Conservation (phyloP, 2,329 filamentous ascomycete species). For the Fragosphaeria purpurea region DNA sequence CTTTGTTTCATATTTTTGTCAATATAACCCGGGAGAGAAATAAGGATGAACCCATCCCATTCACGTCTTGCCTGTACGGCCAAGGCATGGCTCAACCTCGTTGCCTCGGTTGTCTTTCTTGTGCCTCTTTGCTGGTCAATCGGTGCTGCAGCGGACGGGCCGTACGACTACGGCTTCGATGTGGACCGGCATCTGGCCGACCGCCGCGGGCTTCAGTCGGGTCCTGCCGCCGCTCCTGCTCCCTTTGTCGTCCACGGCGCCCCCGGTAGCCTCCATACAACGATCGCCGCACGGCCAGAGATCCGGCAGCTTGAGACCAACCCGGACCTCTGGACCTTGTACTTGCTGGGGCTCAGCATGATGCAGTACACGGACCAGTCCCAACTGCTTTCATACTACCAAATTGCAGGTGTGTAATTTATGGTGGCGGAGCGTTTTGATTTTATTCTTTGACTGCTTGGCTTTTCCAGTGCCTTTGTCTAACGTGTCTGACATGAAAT, state of each 20-base stretch:
- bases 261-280: constrained; percentile 22
- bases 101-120: too few species aligned
- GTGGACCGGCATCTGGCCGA: constrained; percentile 21
- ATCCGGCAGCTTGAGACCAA: constrained; percentile 56
- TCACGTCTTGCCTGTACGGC: too few species aligned
- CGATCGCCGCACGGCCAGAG: constrained; percentile 46
- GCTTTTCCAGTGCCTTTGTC: too few species aligned
- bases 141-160: constrained; percentile 7
- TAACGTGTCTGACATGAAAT: too few species aligned
- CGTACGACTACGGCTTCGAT: constrained; percentile 45
- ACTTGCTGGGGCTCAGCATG: constrained; percentile 62
- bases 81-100: too few species aligned
- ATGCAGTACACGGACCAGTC: constrained; percentile 59
- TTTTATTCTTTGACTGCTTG: too few species aligned
- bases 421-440: too few species aligned
- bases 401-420: constrained; percentile 54
- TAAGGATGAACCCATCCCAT: too few species aligned
- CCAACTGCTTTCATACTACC: constrained; percentile 61
- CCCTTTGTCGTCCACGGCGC: constrained; percentile 34
- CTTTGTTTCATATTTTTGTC: too few species aligned
- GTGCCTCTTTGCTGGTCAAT: too few species aligned
- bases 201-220: constrained; percentile 27
- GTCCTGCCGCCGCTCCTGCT: background rate
- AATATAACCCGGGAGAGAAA: too few species aligned
- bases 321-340: constrained; percentile 63